Conservation (phyloP, 2,329 filamentous ascomycete species). For the Exserohilum rostratum region DNA sequence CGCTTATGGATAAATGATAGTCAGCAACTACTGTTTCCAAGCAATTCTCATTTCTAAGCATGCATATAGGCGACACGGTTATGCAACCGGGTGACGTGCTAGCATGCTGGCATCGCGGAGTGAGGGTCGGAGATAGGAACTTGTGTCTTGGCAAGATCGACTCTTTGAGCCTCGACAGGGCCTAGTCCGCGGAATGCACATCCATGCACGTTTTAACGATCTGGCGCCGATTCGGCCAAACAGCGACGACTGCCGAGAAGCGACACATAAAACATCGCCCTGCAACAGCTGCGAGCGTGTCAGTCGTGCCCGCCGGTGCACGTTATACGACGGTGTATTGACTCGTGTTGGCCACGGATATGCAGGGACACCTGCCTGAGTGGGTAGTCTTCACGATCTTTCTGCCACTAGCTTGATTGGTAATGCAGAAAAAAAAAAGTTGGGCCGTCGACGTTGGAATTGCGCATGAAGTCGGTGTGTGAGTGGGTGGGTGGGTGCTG, state of each 20-base stretch:
- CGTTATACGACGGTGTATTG: neutral
- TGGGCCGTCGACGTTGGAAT: neutral
- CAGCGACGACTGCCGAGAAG: no score
- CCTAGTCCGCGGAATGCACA: neutral
- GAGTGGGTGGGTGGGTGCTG: neutral
- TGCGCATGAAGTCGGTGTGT: neutral
- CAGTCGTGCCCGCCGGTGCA: neutral
- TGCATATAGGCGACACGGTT: constrained; percentile 9
- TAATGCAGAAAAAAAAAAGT: constrained; percentile 8
- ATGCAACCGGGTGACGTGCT: constrained; percentile 8
- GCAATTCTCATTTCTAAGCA: neutral
- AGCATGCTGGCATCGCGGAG: neutral
- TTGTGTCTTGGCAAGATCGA: constrained; percentile 10
- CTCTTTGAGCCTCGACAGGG: neutral
- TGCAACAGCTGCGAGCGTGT: neutral
- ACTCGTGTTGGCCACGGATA: constrained; percentile 8
- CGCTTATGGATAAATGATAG: neutral
- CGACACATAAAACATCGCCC: neutral
- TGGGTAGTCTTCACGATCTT: neutral
- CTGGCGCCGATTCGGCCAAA: no score
- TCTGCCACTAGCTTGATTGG: constrained; percentile 4
- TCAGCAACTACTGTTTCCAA: constrained; percentile 3
- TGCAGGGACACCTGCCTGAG: constrained; percentile 6
- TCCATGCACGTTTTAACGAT: neutral
- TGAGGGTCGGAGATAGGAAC: neutral